Conservation (phyloP, 805 yeast genomes). For the Schwanniomyces occidentalis region DNA sequence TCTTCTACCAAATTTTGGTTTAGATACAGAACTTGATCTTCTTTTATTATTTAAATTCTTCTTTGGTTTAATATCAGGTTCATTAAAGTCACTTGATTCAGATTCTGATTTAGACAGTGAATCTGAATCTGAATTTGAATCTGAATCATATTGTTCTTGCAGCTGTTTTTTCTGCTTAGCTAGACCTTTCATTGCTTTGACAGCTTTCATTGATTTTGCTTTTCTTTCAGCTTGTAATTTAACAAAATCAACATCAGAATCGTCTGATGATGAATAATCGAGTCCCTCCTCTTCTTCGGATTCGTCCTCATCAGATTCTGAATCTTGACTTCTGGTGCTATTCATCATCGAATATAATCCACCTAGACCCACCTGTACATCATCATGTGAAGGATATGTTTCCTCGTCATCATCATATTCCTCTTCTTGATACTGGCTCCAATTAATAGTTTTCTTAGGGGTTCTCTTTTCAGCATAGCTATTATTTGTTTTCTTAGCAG, state of each 20-base stretch:
- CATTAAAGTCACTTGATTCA: too few species aligned
- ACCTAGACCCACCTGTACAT: constrained; percentile 16
- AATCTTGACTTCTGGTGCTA: constrained; percentile 3
- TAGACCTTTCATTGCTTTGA: constrained; percentile 27
- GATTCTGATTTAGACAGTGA: too few species aligned
- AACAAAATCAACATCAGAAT: constrained; percentile 71
- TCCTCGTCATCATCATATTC: constrained; percentile 16
- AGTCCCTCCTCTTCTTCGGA: constrained; percentile 23
- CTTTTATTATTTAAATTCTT: too few species aligned
- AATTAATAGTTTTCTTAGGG: constrained; percentile 24
- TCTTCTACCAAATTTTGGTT: constrained; percentile 34
- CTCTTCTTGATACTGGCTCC: constrained; percentile 11
- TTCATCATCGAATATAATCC: constrained; percentile 25
- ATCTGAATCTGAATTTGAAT: not conserved
- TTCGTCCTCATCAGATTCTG: constrained; percentile 1
- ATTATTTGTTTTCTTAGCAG: constrained; percentile 8
- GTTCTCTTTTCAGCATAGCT: constrained; percentile 18
- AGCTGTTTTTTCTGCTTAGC: constrained; percentile 11
- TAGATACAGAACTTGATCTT: constrained; percentile 13
- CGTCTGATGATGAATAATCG: constrained; percentile 53
- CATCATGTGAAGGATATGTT: constrained; percentile 15
- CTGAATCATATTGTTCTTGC: constrained; percentile 4
- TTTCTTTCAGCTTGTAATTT: constrained; percentile 68
- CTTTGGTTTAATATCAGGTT: constrained; percentile 6
- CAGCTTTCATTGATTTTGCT: constrained; percentile 54